A percentile compares a stretch with the other conserved stretches of the same genome.
Conservation (phyloP, 345 rosid genomes). For the Melaleuca alternifolia region DNA sequence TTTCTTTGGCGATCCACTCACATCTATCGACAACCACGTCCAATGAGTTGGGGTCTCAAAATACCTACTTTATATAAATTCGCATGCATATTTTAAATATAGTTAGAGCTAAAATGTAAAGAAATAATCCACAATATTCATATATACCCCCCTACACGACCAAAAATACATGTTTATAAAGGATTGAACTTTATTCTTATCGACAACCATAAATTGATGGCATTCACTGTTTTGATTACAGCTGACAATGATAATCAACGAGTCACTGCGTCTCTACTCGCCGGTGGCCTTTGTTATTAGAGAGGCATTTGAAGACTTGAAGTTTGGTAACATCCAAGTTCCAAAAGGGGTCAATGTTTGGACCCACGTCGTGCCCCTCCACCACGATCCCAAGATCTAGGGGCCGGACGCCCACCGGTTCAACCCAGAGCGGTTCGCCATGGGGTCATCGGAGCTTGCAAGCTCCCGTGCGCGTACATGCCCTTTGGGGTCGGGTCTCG, state of each 20-base stretch:
- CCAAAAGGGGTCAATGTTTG: slow-evolving; percentile 3
- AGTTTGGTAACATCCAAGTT: slow-evolving; percentile 2
- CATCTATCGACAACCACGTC: too few relatives aligned
- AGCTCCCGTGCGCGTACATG: slow-evolving; percentile 14
- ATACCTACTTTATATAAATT: neutral
- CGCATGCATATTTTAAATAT: neutral
- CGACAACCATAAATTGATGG: too few relatives aligned
- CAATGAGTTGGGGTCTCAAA: too few relatives aligned
- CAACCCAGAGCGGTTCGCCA: slow-evolving; percentile 17
- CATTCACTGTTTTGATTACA: neutral
- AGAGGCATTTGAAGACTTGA: neutral
- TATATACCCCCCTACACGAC: too few relatives aligned
- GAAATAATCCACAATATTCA: too few relatives aligned
- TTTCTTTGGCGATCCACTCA: too few relatives aligned
- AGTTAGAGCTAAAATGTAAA: neutral
- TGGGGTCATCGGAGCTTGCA: slow-evolving; percentile 20
- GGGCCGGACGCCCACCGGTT: slow-evolving; percentile 19
- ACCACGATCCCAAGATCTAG: slow-evolving; percentile 11
- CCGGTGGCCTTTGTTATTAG: neutral
- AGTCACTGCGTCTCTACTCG: slow-evolving; percentile 3
- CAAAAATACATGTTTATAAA: too few relatives aligned
- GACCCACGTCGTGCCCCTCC: neutral
- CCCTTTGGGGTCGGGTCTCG: slow-evolving; percentile 23
- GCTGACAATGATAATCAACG: slow-evolving; percentile 5
- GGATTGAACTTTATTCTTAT: neutral